Conservation (phyloP, 2,329 filamentous ascomycete species). For the Leptographium flavum region DNA sequence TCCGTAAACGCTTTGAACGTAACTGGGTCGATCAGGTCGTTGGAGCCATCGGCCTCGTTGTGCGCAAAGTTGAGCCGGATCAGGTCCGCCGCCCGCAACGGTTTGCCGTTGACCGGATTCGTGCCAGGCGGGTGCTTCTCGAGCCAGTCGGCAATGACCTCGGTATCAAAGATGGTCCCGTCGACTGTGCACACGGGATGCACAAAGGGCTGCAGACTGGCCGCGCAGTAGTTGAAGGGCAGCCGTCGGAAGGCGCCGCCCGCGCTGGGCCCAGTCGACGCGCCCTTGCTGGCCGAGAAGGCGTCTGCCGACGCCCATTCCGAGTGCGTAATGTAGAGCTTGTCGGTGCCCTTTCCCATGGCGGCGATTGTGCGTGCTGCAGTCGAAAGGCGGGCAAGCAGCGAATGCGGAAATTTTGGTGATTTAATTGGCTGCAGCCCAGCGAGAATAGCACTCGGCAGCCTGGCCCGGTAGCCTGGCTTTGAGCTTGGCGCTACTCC, state of each 20-base stretch:
- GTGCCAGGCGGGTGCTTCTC: constrained; percentile 65
- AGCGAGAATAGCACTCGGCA: too few relatives aligned
- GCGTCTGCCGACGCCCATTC: constrained; percentile 92
- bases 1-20: constrained; percentile 97
- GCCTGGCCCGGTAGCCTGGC: too few relatives aligned
- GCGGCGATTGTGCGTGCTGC: constrained; percentile 1
- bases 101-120: constrained; percentile 74
- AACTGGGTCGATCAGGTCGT: constrained; percentile 87
- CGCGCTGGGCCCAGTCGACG: constrained; percentile 27
- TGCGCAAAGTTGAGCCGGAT: constrained; percentile 85
- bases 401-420: too few relatives aligned
- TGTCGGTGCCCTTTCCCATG: constrained; percentile 42
- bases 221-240: constrained; percentile 95
- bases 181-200: constrained; percentile 82
- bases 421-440: too few relatives aligned
- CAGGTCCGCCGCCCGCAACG: constrained; percentile 66
- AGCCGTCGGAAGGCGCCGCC: constrained; percentile 58
- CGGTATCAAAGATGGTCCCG: constrained; percentile 88
- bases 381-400: not conserved
- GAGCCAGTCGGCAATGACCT: constrained; percentile 87
- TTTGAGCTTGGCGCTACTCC: too few relatives aligned
- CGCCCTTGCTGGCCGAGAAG: constrained; percentile 65
- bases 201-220: constrained; percentile 87
- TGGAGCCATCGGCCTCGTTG: constrained; percentile 62
- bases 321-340: constrained; percentile 75